Percentiles rank a stretch among this genome's conserved stretches.
phyloP scores from a whole-genome alignment of 768 basidiomycete species.

The Phlegmacium glaucopus region DNA sequence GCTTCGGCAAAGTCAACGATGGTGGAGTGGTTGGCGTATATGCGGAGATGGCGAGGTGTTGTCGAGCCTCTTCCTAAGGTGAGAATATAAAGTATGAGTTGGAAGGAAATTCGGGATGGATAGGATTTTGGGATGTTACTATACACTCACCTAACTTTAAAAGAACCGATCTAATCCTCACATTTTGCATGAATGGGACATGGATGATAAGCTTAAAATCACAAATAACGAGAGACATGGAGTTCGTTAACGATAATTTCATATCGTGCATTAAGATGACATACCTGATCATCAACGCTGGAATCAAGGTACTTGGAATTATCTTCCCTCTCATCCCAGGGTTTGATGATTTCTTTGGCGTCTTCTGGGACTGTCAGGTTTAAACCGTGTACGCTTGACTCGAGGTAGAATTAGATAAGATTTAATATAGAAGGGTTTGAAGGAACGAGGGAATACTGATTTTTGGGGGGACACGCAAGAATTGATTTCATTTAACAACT shows the following conservation, averaged over 20 bases:
- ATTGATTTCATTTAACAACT: slow-evolving; percentile 26
- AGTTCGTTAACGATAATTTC: neutral
- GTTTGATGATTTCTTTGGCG: slow-evolving; percentile 74
- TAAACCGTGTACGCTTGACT: slow-evolving; percentile 71
- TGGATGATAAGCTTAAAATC: slow-evolving; percentile 68
- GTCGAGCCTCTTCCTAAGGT: slow-evolving; percentile 66
- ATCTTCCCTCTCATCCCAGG: slow-evolving; percentile 77
- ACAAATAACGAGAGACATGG: neutral
- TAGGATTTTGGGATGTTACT: neutral
- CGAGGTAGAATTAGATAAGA: slow-evolving; percentile 24
- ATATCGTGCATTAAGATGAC: slow-evolving; percentile 5
- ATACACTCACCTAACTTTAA: slow-evolving; percentile 65
- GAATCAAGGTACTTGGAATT: slow-evolving; percentile 66
- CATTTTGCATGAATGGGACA: slow-evolving; percentile 76
- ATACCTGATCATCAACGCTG: slow-evolving; percentile 82
- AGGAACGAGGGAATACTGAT: neutral
- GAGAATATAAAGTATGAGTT: too few relatives aligned
- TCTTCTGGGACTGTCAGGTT: slow-evolving; percentile 80
- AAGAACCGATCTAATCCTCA: slow-evolving; percentile 69
- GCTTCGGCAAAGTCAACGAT: slow-evolving; percentile 79
- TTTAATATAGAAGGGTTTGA: too few relatives aligned
- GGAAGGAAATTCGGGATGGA: too few relatives aligned
- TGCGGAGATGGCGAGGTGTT: slow-evolving; percentile 70
- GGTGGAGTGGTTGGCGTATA: slow-evolving; percentile 70
- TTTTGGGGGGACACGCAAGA: neutral